phyloP scores from a whole-genome alignment of 2,329 filamentous ascomycete genomes.

The Ophiosphaerella narmari region DNA sequence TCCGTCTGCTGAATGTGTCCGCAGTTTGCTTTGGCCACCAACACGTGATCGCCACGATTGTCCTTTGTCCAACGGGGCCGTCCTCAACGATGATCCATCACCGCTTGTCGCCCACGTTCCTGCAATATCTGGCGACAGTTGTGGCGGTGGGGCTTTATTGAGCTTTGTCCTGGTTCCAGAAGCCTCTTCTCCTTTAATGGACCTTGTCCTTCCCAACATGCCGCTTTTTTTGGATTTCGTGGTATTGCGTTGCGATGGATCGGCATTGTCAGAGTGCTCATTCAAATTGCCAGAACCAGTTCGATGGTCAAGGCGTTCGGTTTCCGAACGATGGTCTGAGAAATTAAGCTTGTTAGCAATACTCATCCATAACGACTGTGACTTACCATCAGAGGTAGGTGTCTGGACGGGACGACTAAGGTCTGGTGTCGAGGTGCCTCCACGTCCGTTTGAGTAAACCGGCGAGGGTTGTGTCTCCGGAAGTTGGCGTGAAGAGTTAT shows the following conservation, averaged over 20 bases:
- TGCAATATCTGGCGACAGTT: constrained; percentile 34
- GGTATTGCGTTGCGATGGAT: constrained; percentile 27
- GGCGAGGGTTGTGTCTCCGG: constrained; percentile 40
- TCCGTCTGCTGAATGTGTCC: constrained; percentile 77
- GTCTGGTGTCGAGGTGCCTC: constrained; percentile 55
- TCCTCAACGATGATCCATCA: constrained; percentile 58
- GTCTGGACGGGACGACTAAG: constrained; percentile 46
- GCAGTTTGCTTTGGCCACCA: constrained; percentile 57
- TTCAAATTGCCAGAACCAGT: constrained; percentile 38
- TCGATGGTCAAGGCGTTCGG: constrained; percentile 31
- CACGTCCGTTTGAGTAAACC: constrained; percentile 49
- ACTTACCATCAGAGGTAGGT: constrained; percentile 43
- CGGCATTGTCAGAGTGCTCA: constrained; percentile 25
- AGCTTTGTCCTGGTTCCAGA: constrained; percentile 30
- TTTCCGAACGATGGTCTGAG: constrained; percentile 40
- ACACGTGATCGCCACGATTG: constrained; percentile 71
- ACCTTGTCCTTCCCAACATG: constrained; percentile 49
- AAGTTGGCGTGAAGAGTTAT: constrained; percentile 39
- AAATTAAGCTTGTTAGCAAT: constrained; percentile 4
- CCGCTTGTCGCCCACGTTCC: constrained; percentile 41
- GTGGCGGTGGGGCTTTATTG: constrained; percentile 38
- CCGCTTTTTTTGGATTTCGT: constrained; percentile 43
- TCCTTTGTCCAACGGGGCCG: constrained; percentile 69
- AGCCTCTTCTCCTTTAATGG: constrained; percentile 51
- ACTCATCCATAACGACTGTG: background rate